Evolutionary conservation across 2,329 filamentous ascomycete genomes (phyloP).

Genomic region (Celoporthe dispersa): DNA sequence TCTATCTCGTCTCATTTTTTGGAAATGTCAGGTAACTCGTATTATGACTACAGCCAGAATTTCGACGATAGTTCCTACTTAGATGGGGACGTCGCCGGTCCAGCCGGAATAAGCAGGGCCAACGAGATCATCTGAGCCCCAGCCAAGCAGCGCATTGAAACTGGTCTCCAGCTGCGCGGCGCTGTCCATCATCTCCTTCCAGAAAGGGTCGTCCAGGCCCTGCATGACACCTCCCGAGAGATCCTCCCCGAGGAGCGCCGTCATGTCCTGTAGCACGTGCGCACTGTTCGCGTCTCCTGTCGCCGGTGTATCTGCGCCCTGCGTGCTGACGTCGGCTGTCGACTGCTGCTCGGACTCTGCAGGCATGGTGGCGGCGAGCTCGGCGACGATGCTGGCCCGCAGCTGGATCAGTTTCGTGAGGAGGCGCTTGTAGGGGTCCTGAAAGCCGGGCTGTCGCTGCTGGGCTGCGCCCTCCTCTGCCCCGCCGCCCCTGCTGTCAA

Average conservation of each 20-base stretch:
- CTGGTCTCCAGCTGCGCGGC: constrained; percentile 22
- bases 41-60: neutral
- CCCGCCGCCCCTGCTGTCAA: constrained; percentile 10
- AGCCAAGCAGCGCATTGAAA: constrained; percentile 23
- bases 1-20: too few species aligned
- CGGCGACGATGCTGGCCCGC: constrained; percentile 16
- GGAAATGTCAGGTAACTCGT: too few species aligned
- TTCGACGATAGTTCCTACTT: too few species aligned
- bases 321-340: neutral
- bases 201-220: constrained; percentile 21
- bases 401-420: constrained; percentile 20
- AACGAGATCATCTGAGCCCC: constrained; percentile 12
- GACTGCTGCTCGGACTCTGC: neutral
- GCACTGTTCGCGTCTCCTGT: neutral
- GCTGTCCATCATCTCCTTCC: constrained; percentile 20
- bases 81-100: neutral
- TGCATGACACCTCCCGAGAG: constrained; percentile 13
- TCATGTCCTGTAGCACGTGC: neutral
- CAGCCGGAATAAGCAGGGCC: constrained; percentile 1
- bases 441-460: neutral
- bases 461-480: neutral
- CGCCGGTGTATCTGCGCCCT: neutral
- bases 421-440: constrained; percentile 20
- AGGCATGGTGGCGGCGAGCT: constrained; percentile 20
- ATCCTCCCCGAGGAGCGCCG: neutral